These are phyloP conservation scores for Yamadazyma diddensiae DNA, from an alignment of 1,139 yeast species.

Conservation along the genomic window DNA sequence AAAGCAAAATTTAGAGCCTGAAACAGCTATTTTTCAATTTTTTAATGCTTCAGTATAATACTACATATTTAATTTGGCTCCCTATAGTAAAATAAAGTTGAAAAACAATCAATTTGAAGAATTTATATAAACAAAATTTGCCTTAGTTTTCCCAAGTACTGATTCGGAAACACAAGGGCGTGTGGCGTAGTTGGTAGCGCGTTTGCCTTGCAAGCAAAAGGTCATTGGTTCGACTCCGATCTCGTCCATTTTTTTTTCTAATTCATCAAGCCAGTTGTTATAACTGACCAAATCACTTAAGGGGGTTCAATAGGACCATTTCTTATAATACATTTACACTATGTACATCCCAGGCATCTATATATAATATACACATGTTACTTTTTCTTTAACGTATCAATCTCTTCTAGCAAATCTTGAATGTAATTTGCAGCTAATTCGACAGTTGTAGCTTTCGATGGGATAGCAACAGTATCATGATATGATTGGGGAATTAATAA, in stretches of 20 bases:
- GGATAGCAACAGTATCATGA: conserved; percentile 58
- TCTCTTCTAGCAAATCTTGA: conserved; percentile 45
- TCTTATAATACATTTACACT: conserved; percentile 1
- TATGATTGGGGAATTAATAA: conserved; percentile 61
- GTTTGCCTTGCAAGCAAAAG: conserved; percentile 66
- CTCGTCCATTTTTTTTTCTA: conserved; percentile 49
- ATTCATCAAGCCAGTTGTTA: no score
- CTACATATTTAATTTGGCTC: no score
- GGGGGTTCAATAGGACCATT: neutral
- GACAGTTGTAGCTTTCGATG: conserved; percentile 91
- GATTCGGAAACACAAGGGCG: conserved; percentile 43
- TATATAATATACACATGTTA: neutral
- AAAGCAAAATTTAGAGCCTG: no score
- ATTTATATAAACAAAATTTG: no score
- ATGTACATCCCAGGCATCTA: neutral
- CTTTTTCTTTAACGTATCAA: conserved; percentile 22
- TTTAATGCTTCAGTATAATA: no score
- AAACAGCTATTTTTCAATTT: no score
- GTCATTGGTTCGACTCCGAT: conserved; percentile 68
- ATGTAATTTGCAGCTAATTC: conserved; percentile 81
- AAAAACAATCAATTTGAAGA: no score
- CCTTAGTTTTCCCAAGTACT: no score
- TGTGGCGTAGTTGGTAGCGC: conserved; percentile 75
- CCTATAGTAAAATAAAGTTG: no score
- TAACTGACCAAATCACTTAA: no score